phyloP scores from a whole-genome alignment of 805 yeast species.

The Candida ovalis region DNA sequence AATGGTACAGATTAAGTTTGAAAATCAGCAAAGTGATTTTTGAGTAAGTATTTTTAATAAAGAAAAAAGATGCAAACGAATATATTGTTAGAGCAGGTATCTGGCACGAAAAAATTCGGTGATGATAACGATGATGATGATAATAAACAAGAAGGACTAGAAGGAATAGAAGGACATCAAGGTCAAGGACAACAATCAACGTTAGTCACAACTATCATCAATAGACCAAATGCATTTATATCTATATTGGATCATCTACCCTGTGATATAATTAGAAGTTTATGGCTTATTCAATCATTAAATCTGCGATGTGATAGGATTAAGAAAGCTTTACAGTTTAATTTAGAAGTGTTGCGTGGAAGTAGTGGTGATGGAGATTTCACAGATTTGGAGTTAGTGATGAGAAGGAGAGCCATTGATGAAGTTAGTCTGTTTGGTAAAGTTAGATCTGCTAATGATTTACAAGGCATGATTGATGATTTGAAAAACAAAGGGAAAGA shows the following conservation, averaged over 20 bases:
- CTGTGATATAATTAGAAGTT: slow-evolving; percentile 34
- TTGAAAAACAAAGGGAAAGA: slow-evolving; percentile 1
- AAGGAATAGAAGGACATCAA: too few relatives aligned
- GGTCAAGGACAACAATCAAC: slow-evolving; percentile 4
- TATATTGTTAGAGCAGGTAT: background rate
- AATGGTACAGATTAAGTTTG: too few relatives aligned
- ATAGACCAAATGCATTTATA: slow-evolving; percentile 32
- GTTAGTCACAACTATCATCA: slow-evolving; percentile 26
- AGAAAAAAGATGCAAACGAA: background rate
- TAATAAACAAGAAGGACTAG: too few relatives aligned
- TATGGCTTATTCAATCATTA: slow-evolving; percentile 35
- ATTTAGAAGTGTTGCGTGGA: background rate
- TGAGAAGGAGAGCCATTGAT: background rate
- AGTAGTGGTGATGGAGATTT: background rate
- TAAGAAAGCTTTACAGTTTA: slow-evolving; percentile 8
- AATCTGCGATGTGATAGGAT: slow-evolving; percentile 22
- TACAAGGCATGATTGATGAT: background rate
- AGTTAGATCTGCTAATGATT: background rate
- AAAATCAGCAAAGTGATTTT: too few relatives aligned
- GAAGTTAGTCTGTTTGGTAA: background rate
- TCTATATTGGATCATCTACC: slow-evolving; percentile 37
- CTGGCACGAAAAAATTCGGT: background rate
- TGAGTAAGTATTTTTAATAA: too few relatives aligned
- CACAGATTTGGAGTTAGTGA: background rate
- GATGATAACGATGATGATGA: background rate